Base-by-base conservation (phyloP, 176 grass and related monocot genomes). In the Musa acuminata region DNA sequence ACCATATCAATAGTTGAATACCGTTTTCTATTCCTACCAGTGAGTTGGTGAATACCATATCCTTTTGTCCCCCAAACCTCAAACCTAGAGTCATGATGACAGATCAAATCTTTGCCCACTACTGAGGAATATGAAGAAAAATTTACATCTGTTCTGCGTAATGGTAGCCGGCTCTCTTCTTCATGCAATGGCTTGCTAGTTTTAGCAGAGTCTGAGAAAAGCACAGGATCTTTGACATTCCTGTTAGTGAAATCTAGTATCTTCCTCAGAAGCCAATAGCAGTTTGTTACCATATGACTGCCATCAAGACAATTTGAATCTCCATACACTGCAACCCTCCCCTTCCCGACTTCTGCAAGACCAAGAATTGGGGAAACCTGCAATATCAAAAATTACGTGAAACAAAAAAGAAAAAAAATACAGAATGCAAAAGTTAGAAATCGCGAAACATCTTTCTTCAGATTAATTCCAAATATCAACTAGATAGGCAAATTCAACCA, bases 241-340 rank as follows among this genome's bases (percentile, higher is more conserved):
- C 79, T 86, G 75, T 81, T 89, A 64, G 90, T 93, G 66, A 91
- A 98, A 75, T 98, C 94, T 71, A 98, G 77, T 72, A 98, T 79
- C 85, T 93, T 93, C 70, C 80, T 91, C 24, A 98, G 82, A 60
- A 98, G 82, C 94, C 94, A 98, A 77, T 91, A 98, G 70, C 94
- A 93, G 80, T 98, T 98, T n/a, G 94, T 98, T 76, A 98, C 90
- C 94, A 93, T 98, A 78, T 98, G 94, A 86, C 94, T 98, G 72
- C 94, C 90, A 73, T 98, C 94, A 82, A 98, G 90, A 71, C 90
- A 98, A 74, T 98, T 98, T 67, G 94, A 98, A 81, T 98, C 94
- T 24, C 94, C 94, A 84, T 98, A 98, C 0, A 93, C 75, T 73
- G 90, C 88, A 71, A 98, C 80, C 29, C 88, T 83, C 14, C 94